Base-by-base conservation (phyloP, 257 asterid genomes). In the Orobanche coerulescens region DNA sequence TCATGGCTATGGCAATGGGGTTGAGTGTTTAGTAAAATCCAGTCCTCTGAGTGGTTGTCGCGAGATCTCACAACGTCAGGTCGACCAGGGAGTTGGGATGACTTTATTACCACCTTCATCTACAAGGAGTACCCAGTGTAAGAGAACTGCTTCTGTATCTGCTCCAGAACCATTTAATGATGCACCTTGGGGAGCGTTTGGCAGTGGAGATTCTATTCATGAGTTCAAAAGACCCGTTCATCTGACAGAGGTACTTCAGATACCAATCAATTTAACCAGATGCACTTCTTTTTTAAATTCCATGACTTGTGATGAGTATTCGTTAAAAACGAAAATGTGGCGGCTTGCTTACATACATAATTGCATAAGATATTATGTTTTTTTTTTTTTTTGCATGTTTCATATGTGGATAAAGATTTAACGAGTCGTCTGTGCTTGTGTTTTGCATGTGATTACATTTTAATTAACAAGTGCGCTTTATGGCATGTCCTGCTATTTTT, bases 81-180 rank as follows among this genome's bases (percentile, higher is more conserved):
- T 61, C 30, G 75, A 58, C 56, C 75, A 56, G 51, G 88, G 79
- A 49, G 72, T 79, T 65, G 95, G 80, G 84, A 82, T 82, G 84
- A 74, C 74, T 58, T 76, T 82, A 22, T 66, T 87, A 42, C 84
- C 88, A 26, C 75, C 78, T 67, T 61, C 89, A 12, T 65, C 87
- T 57, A 36, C 76, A 16, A 53, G 63, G 63, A 67, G 62, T 71
- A 30, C 70, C 42, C 79, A 73, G 15, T 82, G 84, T 68, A 71
- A 69, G 55, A 49, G 36, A 44, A 58, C 65, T n/a, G n/a, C n/a
- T 77, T 67, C 89, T 57, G 86, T 61, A 44, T 68, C 87, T 70
- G 52, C 72, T 58, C 59, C 83, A 49, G 81, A 71, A 54, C 31
- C 81, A 59, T 76, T 75, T 50, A 47, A 62, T 58, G 79, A 70